phyloP scores from a whole-genome alignment of 2,329 filamentous ascomycete species.

The Beauveria caledonica region DNA sequence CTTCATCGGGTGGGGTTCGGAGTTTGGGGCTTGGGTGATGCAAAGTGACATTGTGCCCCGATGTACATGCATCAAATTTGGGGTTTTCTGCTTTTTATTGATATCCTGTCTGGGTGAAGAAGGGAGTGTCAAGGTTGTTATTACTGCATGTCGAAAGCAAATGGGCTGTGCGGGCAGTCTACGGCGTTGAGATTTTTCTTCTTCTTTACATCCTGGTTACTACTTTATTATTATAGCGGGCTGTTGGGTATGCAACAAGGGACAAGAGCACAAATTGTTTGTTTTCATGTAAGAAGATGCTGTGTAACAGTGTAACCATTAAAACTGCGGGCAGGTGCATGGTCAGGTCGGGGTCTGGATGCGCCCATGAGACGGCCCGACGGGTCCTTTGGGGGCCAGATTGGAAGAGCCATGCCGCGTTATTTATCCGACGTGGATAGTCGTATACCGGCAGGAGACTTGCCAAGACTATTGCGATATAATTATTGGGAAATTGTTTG shows the following conservation, averaged over 20 bases:
- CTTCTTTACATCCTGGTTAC: neutral
- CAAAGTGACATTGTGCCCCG: constrained; percentile 1
- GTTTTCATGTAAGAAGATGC: neutral
- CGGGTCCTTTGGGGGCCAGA: neutral
- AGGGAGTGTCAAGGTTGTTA: neutral
- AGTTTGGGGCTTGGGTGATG: constrained; percentile 9
- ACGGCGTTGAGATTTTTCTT: neutral
- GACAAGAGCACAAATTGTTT: neutral
- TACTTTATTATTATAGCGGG: neutral
- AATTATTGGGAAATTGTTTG: no score
- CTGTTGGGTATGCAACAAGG: neutral
- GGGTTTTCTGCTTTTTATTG: neutral
- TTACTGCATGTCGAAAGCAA: neutral
- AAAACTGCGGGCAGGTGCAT: neutral
- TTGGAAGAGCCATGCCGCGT: neutral
- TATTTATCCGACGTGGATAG: no score
- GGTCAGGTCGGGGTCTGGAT: neutral
- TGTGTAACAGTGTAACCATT: constrained; percentile 8
- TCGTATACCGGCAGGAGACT: neutral
- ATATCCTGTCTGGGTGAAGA: neutral
- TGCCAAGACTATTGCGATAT: no score
- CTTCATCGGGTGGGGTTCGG: constrained; percentile 14
- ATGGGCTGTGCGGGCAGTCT: neutral
- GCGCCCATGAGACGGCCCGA: neutral
- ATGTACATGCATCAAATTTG: neutral